A percentile compares a stretch with the other conserved stretches of the same genome.
Conservation (phyloP, 352 stramenopile species). For the Phytophthora brassicae region DNA sequence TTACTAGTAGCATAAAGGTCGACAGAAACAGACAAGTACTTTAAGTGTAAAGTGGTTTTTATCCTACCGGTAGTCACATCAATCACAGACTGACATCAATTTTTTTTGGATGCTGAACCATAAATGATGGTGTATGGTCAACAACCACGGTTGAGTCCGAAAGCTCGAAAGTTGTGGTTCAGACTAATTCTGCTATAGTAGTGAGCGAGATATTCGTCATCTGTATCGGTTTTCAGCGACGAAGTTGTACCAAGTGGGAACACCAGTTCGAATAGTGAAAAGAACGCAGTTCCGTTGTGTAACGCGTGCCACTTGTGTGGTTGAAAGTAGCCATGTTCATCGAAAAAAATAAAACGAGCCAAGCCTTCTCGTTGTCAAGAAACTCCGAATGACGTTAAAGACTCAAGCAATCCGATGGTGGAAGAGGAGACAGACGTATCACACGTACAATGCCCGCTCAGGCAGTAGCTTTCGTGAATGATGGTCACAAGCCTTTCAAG, state of each 20-base stretch:
- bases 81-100: constrained; percentile 5
- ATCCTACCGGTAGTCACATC: constrained; percentile 1
- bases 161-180: neutral
- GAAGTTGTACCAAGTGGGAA: neutral
- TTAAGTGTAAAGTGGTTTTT: neutral
- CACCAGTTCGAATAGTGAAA: neutral
- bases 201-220: neutral
- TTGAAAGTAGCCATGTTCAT: no score
- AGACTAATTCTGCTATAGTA: neutral
- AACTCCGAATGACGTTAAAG: neutral
- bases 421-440: neutral
- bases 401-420: neutral
- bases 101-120: constrained; percentile 4
- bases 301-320: neutral
- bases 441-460: neutral
- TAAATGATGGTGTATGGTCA: neutral
- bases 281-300: no score
- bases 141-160: neutral
- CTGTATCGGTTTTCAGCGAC: neutral
- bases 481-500: neutral
- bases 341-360: neutral
- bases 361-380: neutral
- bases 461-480: neutral
- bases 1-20: neutral
- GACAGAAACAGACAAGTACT: neutral